Base-by-base conservation (phyloP, 2,329 filamentous ascomycete genomes). In the Colletotrichum kahawae region DNA sequence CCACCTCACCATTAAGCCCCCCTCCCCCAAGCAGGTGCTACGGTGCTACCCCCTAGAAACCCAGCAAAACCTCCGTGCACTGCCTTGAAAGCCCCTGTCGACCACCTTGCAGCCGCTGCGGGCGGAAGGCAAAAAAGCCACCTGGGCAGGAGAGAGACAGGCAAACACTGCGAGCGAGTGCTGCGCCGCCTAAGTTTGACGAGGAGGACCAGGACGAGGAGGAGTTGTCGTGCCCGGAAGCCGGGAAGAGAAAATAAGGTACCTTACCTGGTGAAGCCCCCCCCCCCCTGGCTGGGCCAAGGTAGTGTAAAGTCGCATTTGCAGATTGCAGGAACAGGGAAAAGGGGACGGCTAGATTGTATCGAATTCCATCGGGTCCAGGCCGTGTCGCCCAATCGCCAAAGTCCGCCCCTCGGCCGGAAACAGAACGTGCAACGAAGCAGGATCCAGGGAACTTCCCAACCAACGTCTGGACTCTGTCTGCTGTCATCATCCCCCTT, bases 361-460 rank as follows among this genome's bases (percentile, higher is more conserved):
- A 65, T 74, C 67, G 67, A 36, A 48, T 48, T 34, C 68, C 60
- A 31, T 54, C 60, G 31, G 31, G 57, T 34, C 48, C 63, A 48
- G 34, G 27, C 24, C 31, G 36, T 65, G 9, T 43, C 27, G 59
- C 48, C 71, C 71, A 74, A 65, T 74, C 59, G 34, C 21, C 43
- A 29, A 59, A 31, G 56, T 31, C 14, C 56, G 27, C 43, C 33
- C 71, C 65, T 71, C 62, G 68, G 54, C 71, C 62, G 68, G 62
- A 67, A 74, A 34, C 67, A 71, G 71, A 67, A 48, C 21, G 34
- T 62, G 38, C 67, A 62, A 71, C 57, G 43, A 24, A 31, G 48
- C 34, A 18, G 51, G 43, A 24, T 65, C 29, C 70, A 60, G 36
- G 70, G 63, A 68, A 54, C 36, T 60, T 62, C 54, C 36, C 29